Evolutionary conservation across 2,329 filamentous ascomycete species (phyloP).

Genomic region (Epichloe typhina): DNA sequence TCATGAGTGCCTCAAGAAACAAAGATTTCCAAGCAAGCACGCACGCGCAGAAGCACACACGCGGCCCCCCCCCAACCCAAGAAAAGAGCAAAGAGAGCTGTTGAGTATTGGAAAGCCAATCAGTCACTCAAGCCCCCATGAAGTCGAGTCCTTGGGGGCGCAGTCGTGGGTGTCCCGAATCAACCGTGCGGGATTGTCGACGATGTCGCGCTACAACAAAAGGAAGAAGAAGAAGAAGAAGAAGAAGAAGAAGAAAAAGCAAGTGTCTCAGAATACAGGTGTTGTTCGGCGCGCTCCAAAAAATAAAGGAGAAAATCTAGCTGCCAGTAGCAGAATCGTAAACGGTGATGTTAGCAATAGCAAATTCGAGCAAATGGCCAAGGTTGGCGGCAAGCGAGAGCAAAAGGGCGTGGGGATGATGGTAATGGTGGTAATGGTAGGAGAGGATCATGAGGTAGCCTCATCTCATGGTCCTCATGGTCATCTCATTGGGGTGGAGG

Average conservation of each 20-base stretch:
- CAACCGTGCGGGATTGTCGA: neutral
- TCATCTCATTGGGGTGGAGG: neutral
- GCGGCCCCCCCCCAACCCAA: neutral
- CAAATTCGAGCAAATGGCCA: neutral
- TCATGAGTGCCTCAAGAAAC: conserved; percentile 13
- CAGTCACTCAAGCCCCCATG: conserved; percentile 4
- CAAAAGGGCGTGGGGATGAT: neutral
- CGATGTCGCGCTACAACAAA: neutral
- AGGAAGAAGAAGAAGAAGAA: neutral
- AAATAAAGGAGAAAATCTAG: neutral
- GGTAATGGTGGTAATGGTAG: neutral
- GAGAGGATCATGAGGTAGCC: neutral
- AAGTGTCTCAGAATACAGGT: neutral
- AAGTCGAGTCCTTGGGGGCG: neutral
- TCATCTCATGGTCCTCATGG: neutral
- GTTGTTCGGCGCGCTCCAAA: neutral
- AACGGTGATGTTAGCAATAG: neutral
- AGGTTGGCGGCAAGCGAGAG: neutral
- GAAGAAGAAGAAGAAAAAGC: neutral
- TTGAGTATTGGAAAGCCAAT: conserved; percentile 1
- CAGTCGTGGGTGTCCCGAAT: neutral
- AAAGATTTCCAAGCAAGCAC: neutral
- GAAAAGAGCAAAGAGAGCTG: conserved; percentile 1
- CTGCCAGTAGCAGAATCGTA: neutral
- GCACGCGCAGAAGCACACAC: neutral